Evolutionary conservation across 192 early-diverging fungal genomes (phyloP).

Genomic region (Mortierella antarctica): DNA sequence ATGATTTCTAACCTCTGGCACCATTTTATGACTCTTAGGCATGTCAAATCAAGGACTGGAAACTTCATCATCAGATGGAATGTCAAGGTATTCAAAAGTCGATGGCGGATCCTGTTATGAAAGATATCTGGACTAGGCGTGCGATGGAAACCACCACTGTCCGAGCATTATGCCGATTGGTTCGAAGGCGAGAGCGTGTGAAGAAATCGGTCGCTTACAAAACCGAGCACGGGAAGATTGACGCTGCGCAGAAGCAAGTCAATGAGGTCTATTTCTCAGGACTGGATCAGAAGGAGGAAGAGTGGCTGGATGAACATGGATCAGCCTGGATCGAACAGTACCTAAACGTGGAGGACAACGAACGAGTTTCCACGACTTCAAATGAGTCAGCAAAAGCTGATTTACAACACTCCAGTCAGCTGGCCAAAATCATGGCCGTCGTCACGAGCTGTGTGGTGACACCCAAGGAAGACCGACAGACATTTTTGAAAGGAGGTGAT

Average conservation of each 20-base stretch:
- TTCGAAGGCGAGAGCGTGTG: conserved; percentile 38
- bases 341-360: conserved; percentile 16
- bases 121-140: conserved; percentile 42
- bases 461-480: conserved; percentile 28
- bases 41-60: conserved; percentile 49
- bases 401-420: conserved; percentile 20
- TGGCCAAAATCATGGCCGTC: conserved; percentile 36
- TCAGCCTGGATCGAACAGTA: conserved; percentile 32
- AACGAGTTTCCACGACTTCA: not conserved
- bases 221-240: conserved; percentile 27
- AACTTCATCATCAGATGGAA: conserved; percentile 45
- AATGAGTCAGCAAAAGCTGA: not conserved
- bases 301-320: conserved; percentile 45
- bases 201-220: conserved; percentile 20
- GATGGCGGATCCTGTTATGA: conserved; percentile 15
- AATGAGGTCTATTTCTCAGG: conserved; percentile 42
- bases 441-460: conserved; percentile 35
- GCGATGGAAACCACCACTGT: conserved; percentile 31
- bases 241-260: conserved; percentile 34
- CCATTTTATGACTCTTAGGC: conserved; percentile 2
- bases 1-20: not conserved
- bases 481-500: conserved; percentile 13
- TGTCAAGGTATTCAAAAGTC: conserved; percentile 49
- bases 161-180: conserved; percentile 31
- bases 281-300: conserved; percentile 46